Percentiles rank a stretch among this genome's conserved stretches.
phyloP scores from a whole-genome alignment of 75 land plant genomes.

The Sequoia sempervirens region DNA sequence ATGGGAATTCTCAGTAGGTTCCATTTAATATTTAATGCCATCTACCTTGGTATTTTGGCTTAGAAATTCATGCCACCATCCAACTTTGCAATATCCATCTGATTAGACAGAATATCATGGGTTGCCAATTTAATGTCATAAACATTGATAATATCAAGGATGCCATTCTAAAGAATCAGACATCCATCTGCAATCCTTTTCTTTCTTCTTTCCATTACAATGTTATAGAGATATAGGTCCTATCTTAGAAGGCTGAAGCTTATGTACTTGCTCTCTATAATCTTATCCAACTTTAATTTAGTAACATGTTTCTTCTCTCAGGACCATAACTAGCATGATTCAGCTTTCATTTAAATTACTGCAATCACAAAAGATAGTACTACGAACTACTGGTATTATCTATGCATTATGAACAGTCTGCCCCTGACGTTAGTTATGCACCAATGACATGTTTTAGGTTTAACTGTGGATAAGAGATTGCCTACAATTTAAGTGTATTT shows the following conservation, averaged over 20 bases:
- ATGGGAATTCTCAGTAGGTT: no score
- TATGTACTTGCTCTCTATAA: not conserved
- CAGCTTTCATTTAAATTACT: not conserved
- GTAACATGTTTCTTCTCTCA: not conserved
- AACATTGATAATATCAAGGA: no score
- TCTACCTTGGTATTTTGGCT: no score
- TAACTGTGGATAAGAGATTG: not conserved
- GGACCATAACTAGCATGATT: not conserved
- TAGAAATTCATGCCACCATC: no score
- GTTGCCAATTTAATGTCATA: not conserved
- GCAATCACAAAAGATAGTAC: not conserved
- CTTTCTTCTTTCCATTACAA: no score
- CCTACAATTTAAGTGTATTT: not conserved
- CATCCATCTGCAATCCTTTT: no score
- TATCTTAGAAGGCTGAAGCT: not conserved
- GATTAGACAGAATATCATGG: not conserved
- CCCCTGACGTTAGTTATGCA: not conserved
- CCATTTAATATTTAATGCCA: no score
- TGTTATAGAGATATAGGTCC: not conserved
- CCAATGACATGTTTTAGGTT: not conserved
- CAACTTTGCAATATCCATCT: no score
- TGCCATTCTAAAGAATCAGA: no score
- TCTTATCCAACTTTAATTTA: not conserved
- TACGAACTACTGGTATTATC: not conserved
- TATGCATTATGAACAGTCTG: not conserved